Base-by-base conservation (phyloP, 1,139 yeast genomes). In the Scheffersomyces lignicola region DNA sequence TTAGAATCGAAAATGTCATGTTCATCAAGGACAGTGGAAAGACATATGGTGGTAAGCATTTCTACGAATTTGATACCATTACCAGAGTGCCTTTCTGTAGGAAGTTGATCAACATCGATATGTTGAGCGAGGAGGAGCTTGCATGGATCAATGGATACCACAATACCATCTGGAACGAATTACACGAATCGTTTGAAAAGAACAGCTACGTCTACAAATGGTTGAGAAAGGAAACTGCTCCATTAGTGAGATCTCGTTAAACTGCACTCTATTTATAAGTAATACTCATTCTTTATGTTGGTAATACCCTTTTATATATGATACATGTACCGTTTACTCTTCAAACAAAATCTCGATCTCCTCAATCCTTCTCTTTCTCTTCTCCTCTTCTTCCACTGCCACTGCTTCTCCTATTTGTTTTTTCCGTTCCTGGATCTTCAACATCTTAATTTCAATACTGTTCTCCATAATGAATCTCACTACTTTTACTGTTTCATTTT, bases 361-460 rank as follows among this genome's bases (percentile, higher is more conserved):
- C 46, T 89, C 96, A 27, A 89, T 73, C 48, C 92, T 69, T 50
- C 86, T 74, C 44, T 75, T 78, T 41, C 86, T 69, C 55, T 87
- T 73, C 44, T 80, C 83, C 47, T 83, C 89, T 48, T 86, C 96
- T 36, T 80, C 85, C 25, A 80, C 80, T 10, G 88, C 92, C 28
- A 88, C 81, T 0, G 89, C 88, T 43, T 85, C 94, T 4, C 97
- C 96, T 38, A 89, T 68, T 31, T 83, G 88, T 52, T 86, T 77
- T 54, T 90, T 90, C 32, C 90, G 66, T 43, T 88, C 95, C 54
- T 92, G 97, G 32, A 92, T 86, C 45, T 77, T 74, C 28, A 92
- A 64, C 92, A 92, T 90, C 48, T 89, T 80, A 40, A 83, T 94
- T 55, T 92, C 98, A n/a, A 92, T 86, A 37, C 92, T 79, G 36